phyloP scores from a whole-genome alignment of 2,329 filamentous ascomycete species.

The Phyllosticta citriasiana region DNA sequence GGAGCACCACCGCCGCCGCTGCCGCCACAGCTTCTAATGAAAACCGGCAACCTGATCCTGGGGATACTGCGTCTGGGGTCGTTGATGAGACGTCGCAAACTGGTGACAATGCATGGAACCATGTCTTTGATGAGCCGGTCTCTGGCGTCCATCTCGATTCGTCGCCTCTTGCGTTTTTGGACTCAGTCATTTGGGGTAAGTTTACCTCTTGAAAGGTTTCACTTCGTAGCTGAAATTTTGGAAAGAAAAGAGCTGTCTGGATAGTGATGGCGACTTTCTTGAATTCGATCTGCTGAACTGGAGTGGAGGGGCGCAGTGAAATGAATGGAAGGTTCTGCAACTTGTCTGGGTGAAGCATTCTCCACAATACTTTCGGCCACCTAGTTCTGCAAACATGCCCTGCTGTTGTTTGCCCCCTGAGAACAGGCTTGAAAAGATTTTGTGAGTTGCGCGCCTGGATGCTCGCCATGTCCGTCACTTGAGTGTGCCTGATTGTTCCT shows the following conservation, averaged over 20 bases:
- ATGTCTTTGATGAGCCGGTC: not conserved
- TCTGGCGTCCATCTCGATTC: not conserved
- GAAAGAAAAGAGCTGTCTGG: not conserved
- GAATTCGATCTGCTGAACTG: not conserved
- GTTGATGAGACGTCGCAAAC: not conserved
- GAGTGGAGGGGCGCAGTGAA: not conserved
- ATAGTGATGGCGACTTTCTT: not conserved
- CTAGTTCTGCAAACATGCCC: too few species aligned
- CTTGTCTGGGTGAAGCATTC: too few species aligned
- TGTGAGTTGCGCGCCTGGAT: too few species aligned
- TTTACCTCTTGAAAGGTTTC: not conserved
- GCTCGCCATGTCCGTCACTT: too few species aligned
- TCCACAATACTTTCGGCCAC: too few species aligned
- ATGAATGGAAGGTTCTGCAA: not conserved
- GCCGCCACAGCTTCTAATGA: too few species aligned
- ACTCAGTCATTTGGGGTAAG: conserved; percentile 7
- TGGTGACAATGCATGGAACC: not conserved
- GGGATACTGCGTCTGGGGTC: not conserved
- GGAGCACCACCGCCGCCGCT: not conserved
- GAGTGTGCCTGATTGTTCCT: too few species aligned
- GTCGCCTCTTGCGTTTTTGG: not conserved
- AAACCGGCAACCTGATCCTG: not conserved
- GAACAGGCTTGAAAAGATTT: too few species aligned
- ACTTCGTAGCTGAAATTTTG: not conserved
- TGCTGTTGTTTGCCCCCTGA: too few species aligned